Conservation (phyloP, 2,329 filamentous ascomycete genomes). For the Alternaria atra region DNA sequence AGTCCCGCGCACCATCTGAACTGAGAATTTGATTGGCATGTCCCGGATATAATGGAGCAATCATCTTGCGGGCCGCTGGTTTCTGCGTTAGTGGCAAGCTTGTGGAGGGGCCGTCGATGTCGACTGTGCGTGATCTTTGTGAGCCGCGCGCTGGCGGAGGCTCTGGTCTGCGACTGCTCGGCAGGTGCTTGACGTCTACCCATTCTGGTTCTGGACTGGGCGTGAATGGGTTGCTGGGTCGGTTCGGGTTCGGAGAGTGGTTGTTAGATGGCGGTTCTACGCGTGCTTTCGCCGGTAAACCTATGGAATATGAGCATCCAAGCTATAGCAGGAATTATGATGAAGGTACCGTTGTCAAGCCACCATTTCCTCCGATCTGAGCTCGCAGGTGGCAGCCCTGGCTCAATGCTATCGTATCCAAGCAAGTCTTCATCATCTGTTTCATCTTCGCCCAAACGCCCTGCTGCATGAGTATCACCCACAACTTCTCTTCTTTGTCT, state of each 20-base stretch:
- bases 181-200: slow-evolving; percentile 63
- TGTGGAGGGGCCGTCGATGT: slow-evolving; percentile 42
- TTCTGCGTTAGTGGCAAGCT: slow-evolving; percentile 27
- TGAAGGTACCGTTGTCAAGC: slow-evolving; percentile 68
- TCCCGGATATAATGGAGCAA: slow-evolving; percentile 39
- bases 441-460: slow-evolving; percentile 61
- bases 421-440: slow-evolving; percentile 81
- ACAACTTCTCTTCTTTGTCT: slow-evolving; percentile 71
- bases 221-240: slow-evolving; percentile 83
- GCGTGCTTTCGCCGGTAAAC: slow-evolving; percentile 77
- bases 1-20: slow-evolving; percentile 33
- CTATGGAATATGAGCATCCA: slow-evolving; percentile 50
- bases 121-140: slow-evolving; percentile 38
- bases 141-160: slow-evolving; percentile 46
- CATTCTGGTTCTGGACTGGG: slow-evolving; percentile 81
- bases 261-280: slow-evolving; percentile 71
- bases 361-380: slow-evolving; percentile 72
- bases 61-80: slow-evolving; percentile 40
- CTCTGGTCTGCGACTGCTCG: slow-evolving; percentile 32
- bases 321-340: slow-evolving; percentile 55
- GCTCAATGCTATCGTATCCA: slow-evolving; percentile 83
- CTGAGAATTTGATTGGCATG: slow-evolving; percentile 32
- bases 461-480: slow-evolving; percentile 68
- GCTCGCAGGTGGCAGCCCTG: slow-evolving; percentile 72
- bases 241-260: slow-evolving; percentile 74